These are phyloP conservation scores for Aplosporella prunicola DNA, from an alignment of 2,329 filamentous ascomycete genomes.

Conservation along the genomic window DNA sequence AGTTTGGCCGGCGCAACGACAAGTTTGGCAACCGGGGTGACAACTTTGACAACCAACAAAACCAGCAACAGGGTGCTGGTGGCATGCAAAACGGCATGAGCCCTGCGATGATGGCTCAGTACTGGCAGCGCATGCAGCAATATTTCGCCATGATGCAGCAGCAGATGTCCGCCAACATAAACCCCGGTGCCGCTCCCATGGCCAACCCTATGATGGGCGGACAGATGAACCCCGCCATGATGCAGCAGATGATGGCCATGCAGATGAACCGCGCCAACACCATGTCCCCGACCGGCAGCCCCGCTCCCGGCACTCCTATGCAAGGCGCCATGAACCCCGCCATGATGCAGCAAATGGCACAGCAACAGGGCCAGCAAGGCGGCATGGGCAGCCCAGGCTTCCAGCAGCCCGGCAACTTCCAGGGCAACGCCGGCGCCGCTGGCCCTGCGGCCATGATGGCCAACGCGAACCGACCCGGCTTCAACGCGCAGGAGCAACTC, in stretches of 20 bases:
- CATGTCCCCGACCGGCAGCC: slow-evolving; percentile 20
- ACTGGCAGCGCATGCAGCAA: slow-evolving; percentile 97
- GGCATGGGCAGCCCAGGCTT: slow-evolving; percentile 27
- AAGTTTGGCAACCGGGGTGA: slow-evolving; percentile 30
- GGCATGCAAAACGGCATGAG: slow-evolving; percentile 58
- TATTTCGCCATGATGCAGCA: slow-evolving; percentile 94
- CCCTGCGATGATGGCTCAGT: slow-evolving; percentile 94
- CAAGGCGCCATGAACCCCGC: slow-evolving; percentile 50
- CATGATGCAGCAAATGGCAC: slow-evolving; percentile 68
- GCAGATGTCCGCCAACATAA: slow-evolving; percentile 54
- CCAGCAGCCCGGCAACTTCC: slow-evolving; percentile 27
- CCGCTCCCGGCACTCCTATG: slow-evolving; percentile 20
- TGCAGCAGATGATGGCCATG: slow-evolving; percentile 32
- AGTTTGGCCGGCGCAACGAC: slow-evolving; percentile 25
- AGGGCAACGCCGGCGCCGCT: slow-evolving; percentile 5
- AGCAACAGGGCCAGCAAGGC: slow-evolving; percentile 56
- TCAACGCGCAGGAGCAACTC: slow-evolving; percentile 63
- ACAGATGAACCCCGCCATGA: slow-evolving; percentile 51
- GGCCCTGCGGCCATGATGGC: slow-evolving; percentile 13
- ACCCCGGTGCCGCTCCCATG: slow-evolving; percentile 34
- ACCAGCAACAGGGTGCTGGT: slow-evolving; percentile 32
- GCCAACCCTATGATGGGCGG: slow-evolving; percentile 48
- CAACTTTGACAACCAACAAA: slow-evolving; percentile 37
- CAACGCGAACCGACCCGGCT: slow-evolving; percentile 39
- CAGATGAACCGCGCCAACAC: slow-evolving; percentile 16